Percentiles rank a stretch among this genome's conserved stretches.
phyloP scores from a whole-genome alignment of 1,284 basidiomycete genomes.

The Rhodotorula mucilaginosa region DNA sequence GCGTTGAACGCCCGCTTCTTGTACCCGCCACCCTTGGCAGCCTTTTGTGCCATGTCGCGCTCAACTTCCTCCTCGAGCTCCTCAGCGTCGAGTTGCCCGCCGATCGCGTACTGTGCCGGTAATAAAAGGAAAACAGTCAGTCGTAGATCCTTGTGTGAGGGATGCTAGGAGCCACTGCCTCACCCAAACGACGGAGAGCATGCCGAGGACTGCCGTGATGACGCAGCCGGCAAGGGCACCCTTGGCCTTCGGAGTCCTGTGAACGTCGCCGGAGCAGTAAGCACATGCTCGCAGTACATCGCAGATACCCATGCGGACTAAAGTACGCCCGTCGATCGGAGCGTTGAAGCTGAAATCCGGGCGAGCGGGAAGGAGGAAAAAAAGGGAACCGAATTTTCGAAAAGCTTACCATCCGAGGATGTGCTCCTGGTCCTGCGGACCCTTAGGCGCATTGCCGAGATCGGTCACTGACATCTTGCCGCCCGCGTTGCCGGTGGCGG shows the following conservation, averaged over 20 bases:
- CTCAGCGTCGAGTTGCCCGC: conserved; percentile 45
- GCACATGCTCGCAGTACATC: too few species aligned
- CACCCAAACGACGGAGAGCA: conserved; percentile 28
- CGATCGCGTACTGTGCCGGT: conserved; percentile 36
- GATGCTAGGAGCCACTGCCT: not conserved
- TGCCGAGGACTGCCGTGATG: conserved; percentile 53
- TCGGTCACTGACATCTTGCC: conserved; percentile 64
- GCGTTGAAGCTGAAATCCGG: too few species aligned
- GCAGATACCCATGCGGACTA: too few species aligned
- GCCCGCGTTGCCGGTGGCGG: conserved; percentile 73
- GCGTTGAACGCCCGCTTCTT: conserved; percentile 28
- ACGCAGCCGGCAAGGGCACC: conserved; percentile 79
- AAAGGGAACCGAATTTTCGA: not conserved
- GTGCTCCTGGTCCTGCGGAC: conserved; percentile 36
- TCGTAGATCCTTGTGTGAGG: not conserved
- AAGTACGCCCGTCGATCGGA: too few species aligned
- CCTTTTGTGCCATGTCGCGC: conserved; percentile 28
- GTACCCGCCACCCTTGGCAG: conserved; percentile 27
- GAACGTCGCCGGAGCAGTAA: too few species aligned
- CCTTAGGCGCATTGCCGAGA: conserved; percentile 57
- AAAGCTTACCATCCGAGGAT: conserved; percentile 1
- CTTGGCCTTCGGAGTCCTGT: conserved; percentile 39
- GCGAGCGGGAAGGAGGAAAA: too few species aligned
- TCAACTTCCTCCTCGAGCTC: conserved; percentile 43
- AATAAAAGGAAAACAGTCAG: not conserved